These are phyloP conservation scores for Boletus subluridellus DNA, from an alignment of 1,284 basidiomycete genomes.

Conservation along the genomic window DNA sequence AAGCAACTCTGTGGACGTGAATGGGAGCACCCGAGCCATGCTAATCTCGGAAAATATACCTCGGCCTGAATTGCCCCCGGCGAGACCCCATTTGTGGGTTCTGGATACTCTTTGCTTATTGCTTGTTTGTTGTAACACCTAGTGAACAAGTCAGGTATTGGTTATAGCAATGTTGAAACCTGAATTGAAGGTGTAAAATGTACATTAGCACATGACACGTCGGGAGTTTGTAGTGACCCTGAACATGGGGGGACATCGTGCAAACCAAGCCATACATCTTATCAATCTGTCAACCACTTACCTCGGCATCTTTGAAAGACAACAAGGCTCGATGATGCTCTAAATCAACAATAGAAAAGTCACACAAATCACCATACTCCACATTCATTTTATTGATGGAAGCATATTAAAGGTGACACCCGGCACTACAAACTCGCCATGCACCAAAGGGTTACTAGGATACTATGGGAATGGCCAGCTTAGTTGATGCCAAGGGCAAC, in stretches of 20 bases:
- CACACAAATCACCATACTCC: background rate
- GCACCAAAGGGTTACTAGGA: slow-evolving; percentile 4
- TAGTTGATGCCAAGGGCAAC: background rate
- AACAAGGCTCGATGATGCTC: too few species aligned
- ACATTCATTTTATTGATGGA: background rate
- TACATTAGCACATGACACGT: background rate
- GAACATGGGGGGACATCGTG: too few species aligned
- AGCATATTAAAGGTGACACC: slow-evolving; percentile 4
- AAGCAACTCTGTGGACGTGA: background rate
- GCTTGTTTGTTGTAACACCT: background rate
- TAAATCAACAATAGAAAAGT: background rate
- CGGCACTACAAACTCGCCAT: slow-evolving; percentile 9
- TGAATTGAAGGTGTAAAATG: background rate
- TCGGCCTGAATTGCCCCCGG: background rate
- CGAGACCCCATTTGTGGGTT: background rate
- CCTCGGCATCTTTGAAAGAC: background rate
- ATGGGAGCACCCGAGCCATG: background rate
- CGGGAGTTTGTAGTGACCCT: too few species aligned
- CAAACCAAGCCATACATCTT: background rate
- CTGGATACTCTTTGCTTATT: background rate
- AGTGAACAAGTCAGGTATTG: background rate
- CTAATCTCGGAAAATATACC: background rate
- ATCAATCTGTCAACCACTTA: background rate
- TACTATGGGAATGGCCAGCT: background rate
- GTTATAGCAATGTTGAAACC: background rate